Evolutionary conservation across 495 filamentous ascomycete species (phyloP).

Genomic region (Eremomyces bilateralis): DNA sequence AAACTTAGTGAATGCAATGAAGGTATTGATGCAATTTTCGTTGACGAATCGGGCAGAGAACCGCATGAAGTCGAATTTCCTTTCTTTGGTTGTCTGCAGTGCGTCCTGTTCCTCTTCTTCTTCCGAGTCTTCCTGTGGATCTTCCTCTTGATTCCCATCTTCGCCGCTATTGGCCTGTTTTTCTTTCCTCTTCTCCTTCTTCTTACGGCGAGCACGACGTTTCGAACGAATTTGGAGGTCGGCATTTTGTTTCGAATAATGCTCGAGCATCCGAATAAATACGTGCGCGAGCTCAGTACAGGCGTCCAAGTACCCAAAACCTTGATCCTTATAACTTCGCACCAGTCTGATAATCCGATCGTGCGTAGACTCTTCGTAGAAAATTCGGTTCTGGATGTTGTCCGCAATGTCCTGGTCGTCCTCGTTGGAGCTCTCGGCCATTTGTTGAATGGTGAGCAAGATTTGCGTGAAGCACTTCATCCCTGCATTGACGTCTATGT

Average conservation of each 20-base stretch:
- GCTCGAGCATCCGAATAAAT: conserved; percentile 78
- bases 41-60: conserved; percentile 63
- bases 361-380: conserved; percentile 91
- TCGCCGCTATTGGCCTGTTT: conserved; percentile 7
- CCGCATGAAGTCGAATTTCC: conserved; percentile 82
- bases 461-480: conserved; percentile 82
- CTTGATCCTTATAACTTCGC: conserved; percentile 73
- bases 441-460: conserved; percentile 84
- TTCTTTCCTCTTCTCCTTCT: conserved; percentile 30
- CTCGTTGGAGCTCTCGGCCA: conserved; percentile 63
- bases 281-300: conserved; percentile 81
- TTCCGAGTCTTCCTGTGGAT: conserved; percentile 34
- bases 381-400: conserved; percentile 88
- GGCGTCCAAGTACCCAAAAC: conserved; percentile 81
- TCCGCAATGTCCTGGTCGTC: conserved; percentile 97
- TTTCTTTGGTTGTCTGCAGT: conserved; percentile 47
- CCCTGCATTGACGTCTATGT: conserved; percentile 65
- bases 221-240: conserved; percentile 80
- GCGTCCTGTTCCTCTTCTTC: conserved; percentile 53
- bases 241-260: conserved; percentile 81
- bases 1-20: conserved; percentile 54
- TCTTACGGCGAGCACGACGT: conserved; percentile 42
- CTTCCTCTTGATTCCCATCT: conserved; percentile 8
- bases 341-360: conserved; percentile 63
- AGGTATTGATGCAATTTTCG: conserved; percentile 75